Base-by-base conservation (phyloP, 2,329 filamentous ascomycete genomes). In the Colletotrichum phormii region DNA sequence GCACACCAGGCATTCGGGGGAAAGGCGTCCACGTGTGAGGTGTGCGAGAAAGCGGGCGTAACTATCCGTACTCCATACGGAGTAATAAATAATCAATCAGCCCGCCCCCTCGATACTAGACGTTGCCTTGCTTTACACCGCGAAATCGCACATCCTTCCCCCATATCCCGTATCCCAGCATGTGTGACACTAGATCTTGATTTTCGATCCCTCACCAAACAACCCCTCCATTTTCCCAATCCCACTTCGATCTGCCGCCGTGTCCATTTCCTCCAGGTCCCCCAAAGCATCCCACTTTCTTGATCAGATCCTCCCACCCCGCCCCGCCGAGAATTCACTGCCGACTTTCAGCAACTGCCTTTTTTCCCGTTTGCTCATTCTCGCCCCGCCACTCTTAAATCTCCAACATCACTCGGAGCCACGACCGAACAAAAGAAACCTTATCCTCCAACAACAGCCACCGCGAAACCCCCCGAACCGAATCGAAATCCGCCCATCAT, bases 401-500 rank as follows among this genome's bases (percentile, higher is more conserved):
- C 24, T 51, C 53, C 67, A 49, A 71, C 26, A 61, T 46, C 33
- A 53, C 31, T 18, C 46, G 29, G 42, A 37, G 2, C 35, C 6
- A 42, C 42, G 33, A 31, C 51, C 18, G 9, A 62, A 51, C 22
- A n/a, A 15, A 42, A 42, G 13, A 35, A 58, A 13, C 51, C 42
- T 49, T 42, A 8, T 42, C 6, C 18, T 22, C 0, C 7, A n/a
- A 49, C 8, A n/a, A 31, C 37, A n/a, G 18, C 22, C 64, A 31
- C 37, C 29, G 37, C 37, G 6, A 42, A 13, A 58, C 35, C n/a
- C 60, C 60, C 26, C 33, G 63, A 42, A 51, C 42, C 35, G 13
- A 22, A 24, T 35, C 58, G 22, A 54, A 42, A 42, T 42, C 29
- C 66, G 35, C 31, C 64, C 77, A 81, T 53, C 74, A 88, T 88